Percentiles rank a stretch among this genome's conserved stretches.
Evolutionary conservation across 495 filamentous ascomycete genomes (phyloP).

Genomic region (Filosporella fistucella): DNA sequence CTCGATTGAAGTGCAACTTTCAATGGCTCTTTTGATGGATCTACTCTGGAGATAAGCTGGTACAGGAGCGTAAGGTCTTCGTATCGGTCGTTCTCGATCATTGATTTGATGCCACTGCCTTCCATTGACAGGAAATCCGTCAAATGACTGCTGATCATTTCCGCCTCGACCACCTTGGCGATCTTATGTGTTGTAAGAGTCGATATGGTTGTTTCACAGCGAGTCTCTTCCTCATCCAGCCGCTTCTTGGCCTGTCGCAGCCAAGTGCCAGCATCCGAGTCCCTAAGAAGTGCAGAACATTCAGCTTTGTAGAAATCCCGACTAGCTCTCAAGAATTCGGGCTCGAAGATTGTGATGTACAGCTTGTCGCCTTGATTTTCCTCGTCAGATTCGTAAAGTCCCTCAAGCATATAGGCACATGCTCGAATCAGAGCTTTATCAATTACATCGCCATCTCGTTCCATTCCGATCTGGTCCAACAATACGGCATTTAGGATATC

Average conservation of each 20-base stretch:
- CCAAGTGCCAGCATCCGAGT: slow-evolving; percentile 77
- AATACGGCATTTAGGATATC: slow-evolving; percentile 75
- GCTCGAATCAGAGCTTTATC: slow-evolving; percentile 77
- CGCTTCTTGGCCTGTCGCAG: slow-evolving; percentile 72
- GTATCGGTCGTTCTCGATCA: slow-evolving; percentile 86
- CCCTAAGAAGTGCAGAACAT: slow-evolving; percentile 65
- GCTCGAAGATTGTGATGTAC: slow-evolving; percentile 81
- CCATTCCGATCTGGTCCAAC: slow-evolving; percentile 87
- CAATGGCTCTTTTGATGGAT: slow-evolving; percentile 66
- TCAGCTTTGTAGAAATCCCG: slow-evolving; percentile 71
- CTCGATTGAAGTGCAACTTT: slow-evolving; percentile 64
- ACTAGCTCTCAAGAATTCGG: slow-evolving; percentile 67
- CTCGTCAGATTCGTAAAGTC: slow-evolving; percentile 73
- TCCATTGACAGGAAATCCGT: slow-evolving; percentile 80
- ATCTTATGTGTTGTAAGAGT: slow-evolving; percentile 68
- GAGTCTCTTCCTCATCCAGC: slow-evolving; percentile 72
- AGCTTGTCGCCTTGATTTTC: slow-evolving; percentile 74
- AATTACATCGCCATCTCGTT: slow-evolving; percentile 85
- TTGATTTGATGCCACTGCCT: slow-evolving; percentile 74
- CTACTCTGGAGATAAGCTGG: slow-evolving; percentile 70
- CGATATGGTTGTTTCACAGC: slow-evolving; percentile 75
- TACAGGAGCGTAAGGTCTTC: slow-evolving; percentile 76
- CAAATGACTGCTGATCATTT: slow-evolving; percentile 72
- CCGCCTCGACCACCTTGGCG: slow-evolving; percentile 67
- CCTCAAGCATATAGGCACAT: slow-evolving; percentile 87